Percentiles rank a stretch among this genome's conserved stretches.
Evolutionary conservation across 2,329 filamentous ascomycete species (phyloP).

Genomic region (Aspergillus vadensis): DNA sequence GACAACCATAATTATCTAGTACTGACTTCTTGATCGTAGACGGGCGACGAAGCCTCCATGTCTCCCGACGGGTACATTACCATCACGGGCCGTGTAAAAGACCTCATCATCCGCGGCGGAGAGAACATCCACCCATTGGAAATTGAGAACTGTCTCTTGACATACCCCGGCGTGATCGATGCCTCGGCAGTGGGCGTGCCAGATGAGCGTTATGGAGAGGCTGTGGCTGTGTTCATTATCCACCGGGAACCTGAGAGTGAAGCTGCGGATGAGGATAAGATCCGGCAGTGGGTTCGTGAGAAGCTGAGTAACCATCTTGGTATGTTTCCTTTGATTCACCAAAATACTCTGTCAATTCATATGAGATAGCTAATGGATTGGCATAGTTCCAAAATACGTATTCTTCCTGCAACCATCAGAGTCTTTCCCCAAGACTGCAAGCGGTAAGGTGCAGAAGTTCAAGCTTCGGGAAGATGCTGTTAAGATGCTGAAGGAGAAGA

Average conservation of each 20-base stretch:
- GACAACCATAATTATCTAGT: not conserved
- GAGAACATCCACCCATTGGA: slow-evolving; percentile 97
- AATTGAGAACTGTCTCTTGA: slow-evolving; percentile 83
- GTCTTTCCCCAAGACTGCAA: slow-evolving; percentile 90
- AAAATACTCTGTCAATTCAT: not conserved
- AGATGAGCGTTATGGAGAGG: slow-evolving; percentile 81
- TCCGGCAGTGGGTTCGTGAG: slow-evolving; percentile 71
- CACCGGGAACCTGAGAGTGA: slow-evolving; percentile 40
- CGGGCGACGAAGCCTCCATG: slow-evolving; percentile 88
- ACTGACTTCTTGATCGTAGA: slow-evolving; percentile 49
- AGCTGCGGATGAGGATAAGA: slow-evolving; percentile 57
- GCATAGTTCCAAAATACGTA: slow-evolving; percentile 75
- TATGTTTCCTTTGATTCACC: slow-evolving; percentile 35
- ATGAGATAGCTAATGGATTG: not conserved
- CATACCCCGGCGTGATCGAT: slow-evolving; percentile 69
- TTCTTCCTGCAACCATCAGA: slow-evolving; percentile 67
- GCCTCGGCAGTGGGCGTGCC: slow-evolving; percentile 82
- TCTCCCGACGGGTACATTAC: slow-evolving; percentile 78
- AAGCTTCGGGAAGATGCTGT: slow-evolving; percentile 71
- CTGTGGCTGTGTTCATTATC: slow-evolving; percentile 81
- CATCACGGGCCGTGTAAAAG: slow-evolving; percentile 91
- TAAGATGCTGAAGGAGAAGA: slow-evolving; percentile 44
- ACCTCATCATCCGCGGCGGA: slow-evolving; percentile 90
- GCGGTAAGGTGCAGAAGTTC: slow-evolving; percentile 96
- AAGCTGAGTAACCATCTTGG: slow-evolving; percentile 71